These are phyloP conservation scores for Gaeumannomyces sp. DNA, from an alignment of 2,329 filamentous ascomycete species.

Conservation along the genomic window DNA sequence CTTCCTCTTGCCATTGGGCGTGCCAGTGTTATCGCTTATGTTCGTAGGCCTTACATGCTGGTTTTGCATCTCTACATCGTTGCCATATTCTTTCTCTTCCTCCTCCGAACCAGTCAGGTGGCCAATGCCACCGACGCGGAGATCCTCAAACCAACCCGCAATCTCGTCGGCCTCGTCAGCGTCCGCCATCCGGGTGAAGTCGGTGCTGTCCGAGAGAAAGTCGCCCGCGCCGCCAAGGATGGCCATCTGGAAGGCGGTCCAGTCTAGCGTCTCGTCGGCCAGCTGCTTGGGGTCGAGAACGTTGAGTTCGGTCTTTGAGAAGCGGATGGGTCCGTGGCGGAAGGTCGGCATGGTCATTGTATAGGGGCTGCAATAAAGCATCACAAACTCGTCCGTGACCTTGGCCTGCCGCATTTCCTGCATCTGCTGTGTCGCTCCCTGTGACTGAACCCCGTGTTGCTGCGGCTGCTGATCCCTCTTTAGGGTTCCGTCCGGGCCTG, in stretches of 20 bases:
- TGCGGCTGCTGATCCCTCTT: constrained; percentile 3
- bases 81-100: constrained; percentile 1
- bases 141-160: constrained; percentile 43
- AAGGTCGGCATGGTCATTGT: constrained; percentile 43
- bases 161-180: constrained; percentile 44
- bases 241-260: constrained; percentile 61
- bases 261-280: constrained; percentile 50
- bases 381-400: constrained; percentile 37
- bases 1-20: too few species aligned
- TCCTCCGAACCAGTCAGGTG: constrained; percentile 25
- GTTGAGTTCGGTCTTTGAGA: constrained; percentile 38
- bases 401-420: constrained; percentile 6
- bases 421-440: background rate
- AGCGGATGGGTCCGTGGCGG: constrained; percentile 49
- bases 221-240: constrained; percentile 52
- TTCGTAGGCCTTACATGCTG: too few species aligned
- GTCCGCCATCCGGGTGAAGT: constrained; percentile 31
- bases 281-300: constrained; percentile 15
- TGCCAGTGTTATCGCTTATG: too few species aligned
- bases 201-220: constrained; percentile 37
- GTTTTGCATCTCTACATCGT: background rate
- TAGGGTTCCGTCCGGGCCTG: too few species aligned
- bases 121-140: constrained; percentile 40
- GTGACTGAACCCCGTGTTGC: background rate
- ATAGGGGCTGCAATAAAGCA: constrained; percentile 41